These are phyloP conservation scores for Puccinia hordei DNA, from an alignment of 1,284 basidiomycete genomes.

Conservation along the genomic window DNA sequence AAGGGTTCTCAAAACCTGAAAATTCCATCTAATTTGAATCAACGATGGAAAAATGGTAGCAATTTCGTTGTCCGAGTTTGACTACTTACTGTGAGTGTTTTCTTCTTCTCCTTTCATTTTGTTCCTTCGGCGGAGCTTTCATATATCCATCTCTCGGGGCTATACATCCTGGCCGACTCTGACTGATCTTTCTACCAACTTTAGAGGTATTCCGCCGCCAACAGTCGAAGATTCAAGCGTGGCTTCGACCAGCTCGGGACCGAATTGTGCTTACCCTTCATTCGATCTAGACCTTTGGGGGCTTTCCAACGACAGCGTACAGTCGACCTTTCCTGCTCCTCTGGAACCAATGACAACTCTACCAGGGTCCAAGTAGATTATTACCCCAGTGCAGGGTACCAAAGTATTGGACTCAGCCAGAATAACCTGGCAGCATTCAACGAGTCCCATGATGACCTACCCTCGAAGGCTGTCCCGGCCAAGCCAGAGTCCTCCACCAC, in stretches of 20 bases:
- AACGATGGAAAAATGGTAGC: not conserved
- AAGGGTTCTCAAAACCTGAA: not conserved
- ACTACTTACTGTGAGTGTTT: conserved; percentile 13
- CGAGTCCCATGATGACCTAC: not conserved
- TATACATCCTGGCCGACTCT: not conserved
- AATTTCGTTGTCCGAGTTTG: conserved; percentile 6
- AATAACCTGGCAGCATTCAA: not conserved
- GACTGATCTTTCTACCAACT: not conserved
- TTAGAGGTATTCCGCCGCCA: not conserved
- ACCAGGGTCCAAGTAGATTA: not conserved
- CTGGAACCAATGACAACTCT: not conserved
- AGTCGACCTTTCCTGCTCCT: not conserved
- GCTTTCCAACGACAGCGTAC: not conserved
- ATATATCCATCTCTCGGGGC: not conserved
- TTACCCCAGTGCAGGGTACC: not conserved
- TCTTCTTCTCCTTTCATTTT: too few relatives aligned
- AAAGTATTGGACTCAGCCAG: conserved; percentile 6
- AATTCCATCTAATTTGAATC: not conserved
- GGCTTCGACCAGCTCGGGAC: not conserved
- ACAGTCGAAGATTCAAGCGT: not conserved
- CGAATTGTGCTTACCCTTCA: not conserved
- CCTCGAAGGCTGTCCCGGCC: not conserved
- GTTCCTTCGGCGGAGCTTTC: not conserved
- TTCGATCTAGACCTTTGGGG: conserved; percentile 6
- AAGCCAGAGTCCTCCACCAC: conserved; percentile 10